Conservation (phyloP, 2,329 filamentous ascomycete genomes). For the Plectosphaerella cucumerina region DNA sequence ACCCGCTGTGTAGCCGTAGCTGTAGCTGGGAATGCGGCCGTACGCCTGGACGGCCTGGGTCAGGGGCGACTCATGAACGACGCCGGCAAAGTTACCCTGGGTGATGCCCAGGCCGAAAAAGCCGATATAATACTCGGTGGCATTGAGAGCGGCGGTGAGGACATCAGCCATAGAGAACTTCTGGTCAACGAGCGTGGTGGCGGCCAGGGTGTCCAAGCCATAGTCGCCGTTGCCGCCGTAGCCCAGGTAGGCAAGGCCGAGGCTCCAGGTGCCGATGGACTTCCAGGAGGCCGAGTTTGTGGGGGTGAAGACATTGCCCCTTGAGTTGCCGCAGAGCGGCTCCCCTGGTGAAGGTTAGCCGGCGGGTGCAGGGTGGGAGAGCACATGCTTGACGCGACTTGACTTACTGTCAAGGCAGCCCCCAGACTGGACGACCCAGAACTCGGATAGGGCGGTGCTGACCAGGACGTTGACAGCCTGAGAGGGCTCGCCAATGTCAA, state of each 20-base stretch:
- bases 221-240: conserved; percentile 60
- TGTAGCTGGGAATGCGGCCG: conserved; percentile 64
- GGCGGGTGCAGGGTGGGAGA: neutral
- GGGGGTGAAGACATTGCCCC: conserved; percentile 56
- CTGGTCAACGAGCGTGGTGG: conserved; percentile 30
- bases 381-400: neutral
- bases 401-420: conserved; percentile 49
- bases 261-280: conserved; percentile 53
- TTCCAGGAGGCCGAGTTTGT: conserved; percentile 53
- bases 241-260: conserved; percentile 56
- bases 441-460: conserved; percentile 67
- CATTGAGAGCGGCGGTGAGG: conserved; percentile 49
- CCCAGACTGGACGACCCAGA: conserved; percentile 60
- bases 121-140: conserved; percentile 51
- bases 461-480: conserved; percentile 39
- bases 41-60: conserved; percentile 54
- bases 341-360: conserved; percentile 30
- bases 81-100: conserved; percentile 45
- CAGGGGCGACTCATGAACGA: conserved; percentile 46
- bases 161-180: conserved; percentile 38
- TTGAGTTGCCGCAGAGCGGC: conserved; percentile 46
- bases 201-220: conserved; percentile 48
- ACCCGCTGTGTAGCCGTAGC: conserved; percentile 72
- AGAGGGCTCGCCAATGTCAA: conserved; percentile 46
- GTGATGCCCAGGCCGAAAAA: conserved; percentile 54